Evolutionary conservation across 345 rosid genomes (phyloP).

Genomic region (Camelina neglecta): DNA sequence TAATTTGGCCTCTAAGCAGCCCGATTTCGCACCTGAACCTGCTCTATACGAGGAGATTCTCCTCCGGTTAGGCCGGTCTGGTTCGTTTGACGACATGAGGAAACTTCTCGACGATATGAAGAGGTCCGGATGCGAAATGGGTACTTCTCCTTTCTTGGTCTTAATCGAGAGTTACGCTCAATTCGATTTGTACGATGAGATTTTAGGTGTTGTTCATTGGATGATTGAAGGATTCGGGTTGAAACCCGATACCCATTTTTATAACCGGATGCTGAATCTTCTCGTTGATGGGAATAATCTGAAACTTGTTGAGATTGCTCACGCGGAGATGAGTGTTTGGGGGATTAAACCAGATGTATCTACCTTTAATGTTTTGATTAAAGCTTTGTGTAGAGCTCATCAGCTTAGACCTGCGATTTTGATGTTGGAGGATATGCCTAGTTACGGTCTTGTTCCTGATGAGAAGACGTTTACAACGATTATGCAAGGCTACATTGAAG

Average conservation of each 20-base stretch:
- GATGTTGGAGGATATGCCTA: constrained; percentile 91
- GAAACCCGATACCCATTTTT: constrained; percentile 62
- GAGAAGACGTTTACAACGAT: constrained; percentile 86
- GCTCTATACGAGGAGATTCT: constrained; percentile 71
- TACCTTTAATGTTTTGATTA: constrained; percentile 79
- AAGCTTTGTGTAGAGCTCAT: constrained; percentile 87
- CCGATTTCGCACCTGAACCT: constrained; percentile 61
- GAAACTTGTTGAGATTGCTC: constrained; percentile 73
- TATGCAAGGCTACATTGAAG: constrained; percentile 88
- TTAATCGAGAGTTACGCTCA: constrained; percentile 65
- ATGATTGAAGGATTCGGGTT: constrained; percentile 68
- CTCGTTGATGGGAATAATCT: constrained; percentile 79
- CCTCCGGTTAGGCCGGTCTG: constrained; percentile 64
- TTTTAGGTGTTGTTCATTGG: constrained; percentile 52
- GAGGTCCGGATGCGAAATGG: constrained; percentile 52
- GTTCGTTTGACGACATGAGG: constrained; percentile 72
- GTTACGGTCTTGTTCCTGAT: constrained; percentile 68
- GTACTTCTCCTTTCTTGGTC: constrained; percentile 55
- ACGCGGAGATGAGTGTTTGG: constrained; percentile 59
- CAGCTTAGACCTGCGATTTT: constrained; percentile 81
- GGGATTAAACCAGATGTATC: constrained; percentile 77
- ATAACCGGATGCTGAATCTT: constrained; percentile 75
- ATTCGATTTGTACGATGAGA: constrained; percentile 64
- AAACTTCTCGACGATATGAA: constrained; percentile 60
- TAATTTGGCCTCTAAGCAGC: constrained; percentile 75